Evolutionary conservation across 371 early-diverging fungal genomes (phyloP), one percentile per base, ranked within the genome.

Genomic region (Capillidium heterosporum): DNA sequence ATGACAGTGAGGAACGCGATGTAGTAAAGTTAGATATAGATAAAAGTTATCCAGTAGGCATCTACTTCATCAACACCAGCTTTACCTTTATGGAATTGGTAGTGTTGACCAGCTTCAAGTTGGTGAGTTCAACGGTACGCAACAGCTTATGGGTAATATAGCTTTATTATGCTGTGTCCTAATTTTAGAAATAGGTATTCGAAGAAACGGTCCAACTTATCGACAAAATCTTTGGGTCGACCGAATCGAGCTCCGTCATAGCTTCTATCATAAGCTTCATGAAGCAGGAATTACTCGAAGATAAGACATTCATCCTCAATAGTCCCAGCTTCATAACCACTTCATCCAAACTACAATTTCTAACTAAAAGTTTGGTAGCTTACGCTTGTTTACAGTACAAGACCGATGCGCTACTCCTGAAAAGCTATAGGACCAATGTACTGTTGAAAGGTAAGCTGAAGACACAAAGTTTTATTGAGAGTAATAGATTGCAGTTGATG

Each of bases 141-240:
- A 74, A 80, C 27, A 76, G 87, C 8, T 63, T 91, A 32, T 72
- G 74, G 63, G 85, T 53, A 53, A 55, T 43, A 56, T 48, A 19
- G 15, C 35, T 41, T 46, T 13, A 43, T 43, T 42, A 39, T 48
- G 27, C 32, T 29, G 44, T 49, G 7, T 24, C 7, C 21, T 44
- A 8, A 44, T 17, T 11, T 44, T 44, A 21, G 28, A n/a, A 24
- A 43, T 63, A 81, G 79, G 74, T 81, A 24, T 88, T 89, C 1
- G 90, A 91, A 60, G 93, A 92, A 67, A 82, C 83, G 4, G 89
- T 92, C 0, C 76, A 82, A 1, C 63, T 91, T n/a, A 72, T 93
- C 26, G 95, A 93, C 65, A 91, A 89, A 0, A 66, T 95, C 1
- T 91, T 92, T 68, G 93, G 93, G 11, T 79, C 84, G 0, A 91